Evolutionary conservation across 495 filamentous ascomycete genomes (phyloP), one percentile per base, ranked within the genome.

Genomic region (Cryomyces minteri): DNA sequence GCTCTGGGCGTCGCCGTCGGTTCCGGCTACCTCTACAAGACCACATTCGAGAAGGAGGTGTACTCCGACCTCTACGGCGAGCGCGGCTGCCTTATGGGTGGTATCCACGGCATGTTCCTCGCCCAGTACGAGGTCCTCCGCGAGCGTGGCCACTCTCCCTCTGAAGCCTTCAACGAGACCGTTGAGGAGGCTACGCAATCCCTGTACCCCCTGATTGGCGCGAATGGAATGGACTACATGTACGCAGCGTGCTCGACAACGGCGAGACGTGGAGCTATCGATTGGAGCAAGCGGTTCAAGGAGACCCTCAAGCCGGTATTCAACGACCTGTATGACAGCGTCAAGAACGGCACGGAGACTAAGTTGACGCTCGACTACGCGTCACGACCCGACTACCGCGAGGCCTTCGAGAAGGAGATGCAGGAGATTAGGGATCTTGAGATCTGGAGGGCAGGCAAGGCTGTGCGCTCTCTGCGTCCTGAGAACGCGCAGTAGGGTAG

Each of bases 41-140:
- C 92, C 54, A 98, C 90, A 61, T 98, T 96, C 62, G 79, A 96
- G 77, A 96, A 96, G 77, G 92, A 96, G 73, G 90, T 96, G 62
- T 94, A 88, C 81, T 94, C 86, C 43, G 92, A 96, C 68, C 76
- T 98, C 50, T 95, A 96, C 72, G 92, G 90, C 67, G 90, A 98
- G 80, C 88, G 90, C 70, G 90, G 92, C 62, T 98, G 92, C 75
- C 72, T 98, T 55, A 98, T 96, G 92, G 92, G 90, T 57, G 90
- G 92, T 67, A 98, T 98, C 69, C 92, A 98, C 76, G 90, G 90
- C 68, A 96, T 98, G 90, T 98, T 98, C 82, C 84, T 98, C 54
- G 90, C 90, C 48, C 90, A 98, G 74, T 96, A 98, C 74, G 92
- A 98, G 76, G 90, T 96, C 57, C 88, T 98, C 64, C 90, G 90